phyloP scores from a whole-genome alignment of 2,329 filamentous ascomycete species.

The Phyllosticta ampelicida region DNA sequence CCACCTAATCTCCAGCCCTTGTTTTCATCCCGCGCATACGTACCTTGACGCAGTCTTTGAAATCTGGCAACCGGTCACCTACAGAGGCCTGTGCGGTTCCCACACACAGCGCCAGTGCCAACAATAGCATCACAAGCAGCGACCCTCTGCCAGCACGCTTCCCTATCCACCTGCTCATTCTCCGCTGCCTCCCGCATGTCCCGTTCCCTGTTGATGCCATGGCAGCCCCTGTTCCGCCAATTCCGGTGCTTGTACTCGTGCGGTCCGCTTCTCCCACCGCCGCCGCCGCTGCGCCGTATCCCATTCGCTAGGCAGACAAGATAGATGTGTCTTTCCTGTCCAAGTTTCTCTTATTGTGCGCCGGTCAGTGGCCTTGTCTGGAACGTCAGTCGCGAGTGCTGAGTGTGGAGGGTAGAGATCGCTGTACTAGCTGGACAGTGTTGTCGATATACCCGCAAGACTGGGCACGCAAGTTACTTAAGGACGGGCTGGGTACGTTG shows the following conservation, averaged over 20 bases:
- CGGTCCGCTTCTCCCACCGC: neutral
- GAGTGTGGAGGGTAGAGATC: neutral
- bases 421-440: neutral
- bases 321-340: neutral
- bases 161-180: neutral
- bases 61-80: slow-evolving; percentile 80
- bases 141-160: neutral
- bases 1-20: neutral
- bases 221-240: neutral
- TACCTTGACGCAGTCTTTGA: slow-evolving; percentile 77
- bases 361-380: neutral
- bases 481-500: neutral
- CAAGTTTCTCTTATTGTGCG: neutral
- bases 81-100: slow-evolving; percentile 52
- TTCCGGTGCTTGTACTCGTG: neutral
- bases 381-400: neutral
- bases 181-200: neutral
- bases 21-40: neutral
- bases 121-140: slow-evolving; percentile 24
- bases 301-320: neutral
- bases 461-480: neutral
- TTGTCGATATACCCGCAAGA: neutral
- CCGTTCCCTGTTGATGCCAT: neutral
- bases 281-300: neutral
- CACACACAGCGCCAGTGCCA: slow-evolving; percentile 12